phyloP scores from a whole-genome alignment of 2,329 filamentous ascomycete species.

The Aspergillus vadensis region DNA sequence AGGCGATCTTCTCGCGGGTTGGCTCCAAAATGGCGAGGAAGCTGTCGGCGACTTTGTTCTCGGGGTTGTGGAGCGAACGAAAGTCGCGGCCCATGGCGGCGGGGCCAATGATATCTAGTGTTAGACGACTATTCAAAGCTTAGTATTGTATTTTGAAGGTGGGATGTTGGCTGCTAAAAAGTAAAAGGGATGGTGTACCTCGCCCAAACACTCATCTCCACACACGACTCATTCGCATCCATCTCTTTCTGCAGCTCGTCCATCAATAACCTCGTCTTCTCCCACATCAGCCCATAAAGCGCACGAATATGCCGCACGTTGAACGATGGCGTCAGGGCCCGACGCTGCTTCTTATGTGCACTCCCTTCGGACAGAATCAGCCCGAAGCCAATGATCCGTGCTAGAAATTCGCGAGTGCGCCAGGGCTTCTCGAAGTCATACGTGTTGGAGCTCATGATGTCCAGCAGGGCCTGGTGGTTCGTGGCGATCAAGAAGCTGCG shows the following conservation, averaged over 20 bases:
- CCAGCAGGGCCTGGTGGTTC: slow-evolving; percentile 48
- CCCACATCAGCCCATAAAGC: slow-evolving; percentile 41
- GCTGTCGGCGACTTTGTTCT: slow-evolving; percentile 55
- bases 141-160: background rate
- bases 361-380: slow-evolving; percentile 55
- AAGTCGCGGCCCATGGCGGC: slow-evolving; percentile 62
- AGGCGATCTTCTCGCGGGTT: slow-evolving; percentile 44
- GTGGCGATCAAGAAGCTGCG: slow-evolving; percentile 33
- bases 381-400: slow-evolving; percentile 53
- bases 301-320: slow-evolving; percentile 40
- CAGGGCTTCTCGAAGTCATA: slow-evolving; percentile 59
- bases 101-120: slow-evolving; percentile 61
- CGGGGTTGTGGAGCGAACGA: slow-evolving; percentile 51
- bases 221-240: slow-evolving; percentile 28
- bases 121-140: slow-evolving; percentile 44
- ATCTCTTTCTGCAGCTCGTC: slow-evolving; percentile 38
- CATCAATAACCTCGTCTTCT: slow-evolving; percentile 38
- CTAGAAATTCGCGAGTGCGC: slow-evolving; percentile 47
- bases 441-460: slow-evolving; percentile 55
- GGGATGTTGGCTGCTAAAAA: too few relatives aligned
- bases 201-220: slow-evolving; percentile 40
- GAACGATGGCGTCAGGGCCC: slow-evolving; percentile 41
- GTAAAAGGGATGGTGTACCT: slow-evolving; percentile 22
- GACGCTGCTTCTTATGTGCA: slow-evolving; percentile 51
- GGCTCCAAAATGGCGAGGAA: slow-evolving; percentile 56